Evolutionary conservation across 352 stramenopile species (phyloP), one percentile per base, ranked within the genome.

Genomic region (Globisporangium spinosum): DNA sequence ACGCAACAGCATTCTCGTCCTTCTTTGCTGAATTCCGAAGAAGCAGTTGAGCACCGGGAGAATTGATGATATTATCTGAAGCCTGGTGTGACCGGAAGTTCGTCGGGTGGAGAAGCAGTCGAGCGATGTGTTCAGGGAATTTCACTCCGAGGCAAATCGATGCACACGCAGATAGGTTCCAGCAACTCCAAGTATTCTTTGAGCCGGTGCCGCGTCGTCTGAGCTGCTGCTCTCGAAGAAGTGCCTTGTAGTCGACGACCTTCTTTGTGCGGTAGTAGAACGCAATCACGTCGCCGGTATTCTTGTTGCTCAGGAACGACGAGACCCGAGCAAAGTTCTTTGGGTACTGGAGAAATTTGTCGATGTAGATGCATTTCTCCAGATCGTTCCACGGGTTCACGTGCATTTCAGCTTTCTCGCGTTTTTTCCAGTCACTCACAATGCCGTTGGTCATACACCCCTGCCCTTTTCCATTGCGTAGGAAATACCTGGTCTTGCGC

Each of bases 191-290:
- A 1, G 89, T 95, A 62, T 94, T 94, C 69, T 97, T 97, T 15
- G 88, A 91, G 25, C 87, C 82, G 20, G 85, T 79, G 27, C 89
- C 90, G 49, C 89, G 87, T 4, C 91, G 82, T 35, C 89, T 78
- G 34, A 96, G 75, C 67, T 96, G 89, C 63, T 96, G 90, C 68
- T 97, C 89, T 29, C 93, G 87, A 17, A 98, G 72, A 40, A 98
- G 64, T 3, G 86, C 87, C 68, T 99, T 99, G 77, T 98, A 99
- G 59, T 98, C 93, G 29, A 99, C 86, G 15, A 94, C 93, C 69
- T 98, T 98, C 74, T 99, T 99, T 0, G 94, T 98, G 69, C 97
- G 85, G 70, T 99, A 99, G 77, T 99, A 99, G 59, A 99, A 99
- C 43, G 83, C 77, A 65, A 99, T 94, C 49, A 98, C 98, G 76